Base-by-base conservation (phyloP, 495 filamentous ascomycete genomes). In the Apodospora peruviana region DNA sequence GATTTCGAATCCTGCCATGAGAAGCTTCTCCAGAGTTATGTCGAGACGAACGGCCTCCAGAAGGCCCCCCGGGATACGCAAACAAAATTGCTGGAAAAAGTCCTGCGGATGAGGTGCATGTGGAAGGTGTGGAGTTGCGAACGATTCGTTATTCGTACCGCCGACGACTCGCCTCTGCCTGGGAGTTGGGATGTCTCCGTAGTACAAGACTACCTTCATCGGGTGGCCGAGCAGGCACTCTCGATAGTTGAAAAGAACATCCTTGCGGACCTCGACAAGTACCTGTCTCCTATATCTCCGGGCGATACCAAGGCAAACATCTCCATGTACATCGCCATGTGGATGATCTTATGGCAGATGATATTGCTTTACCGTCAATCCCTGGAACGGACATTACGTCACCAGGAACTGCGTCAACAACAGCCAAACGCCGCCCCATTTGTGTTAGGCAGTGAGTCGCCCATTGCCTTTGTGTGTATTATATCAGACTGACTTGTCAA, bases 321-420 rank as follows among this genome's bases (percentile, higher is more conserved):
- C 25, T 34, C 40, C 12, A 27, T 52, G 14, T 27, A 54, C 20
- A 23, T 57, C 18, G 41, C 40, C 20, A 48, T 36, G 22, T 64
- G 61, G 61, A 19, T 57, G 10, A 37, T 44, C 22, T n/a, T 59
- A 43, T 59, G 58, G 61, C 58, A 64, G 32, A 48, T 64, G 27
- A 52, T 61, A 1, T 35, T 59, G 20, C 43, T 61, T 14, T 64
- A 61, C 23, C 61, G 58, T 24, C 48, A 57, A 16, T 53, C 58
- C 4, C 21, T 59, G 22, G 23, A 18, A 9, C 48, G 23, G 27
- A 34, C 50, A 23, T 18, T 37, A 35, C 9, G 35, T 12, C 51
- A 53, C 10, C 36, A 52, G 21, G 43, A 43, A 27, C n/a, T 29
- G 40, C 9, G 40, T 16, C 51, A 53, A 11, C 27, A 52, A 23